phyloP scores from a whole-genome alignment of 306 rosid species.

The Boehmeria nivea region DNA sequence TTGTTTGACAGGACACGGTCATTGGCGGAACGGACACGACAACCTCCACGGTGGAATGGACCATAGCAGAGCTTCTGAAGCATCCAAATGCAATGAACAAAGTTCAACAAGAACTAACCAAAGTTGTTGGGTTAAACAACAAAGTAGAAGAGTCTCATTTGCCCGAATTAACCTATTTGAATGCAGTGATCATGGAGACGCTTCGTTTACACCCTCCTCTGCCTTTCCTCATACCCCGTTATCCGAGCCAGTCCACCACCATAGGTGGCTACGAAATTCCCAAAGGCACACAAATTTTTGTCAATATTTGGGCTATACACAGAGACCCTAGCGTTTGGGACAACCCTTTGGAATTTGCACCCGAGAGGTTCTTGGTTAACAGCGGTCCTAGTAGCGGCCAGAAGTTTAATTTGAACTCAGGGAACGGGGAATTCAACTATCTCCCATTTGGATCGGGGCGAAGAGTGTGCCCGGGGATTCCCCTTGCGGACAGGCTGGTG shows the following conservation, averaged over 20 bases:
- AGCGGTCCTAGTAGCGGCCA: too few relatives aligned
- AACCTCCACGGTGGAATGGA: constrained; percentile 60
- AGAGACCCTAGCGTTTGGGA: too few relatives aligned
- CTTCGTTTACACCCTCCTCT: constrained; percentile 53
- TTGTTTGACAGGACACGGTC: too few relatives aligned
- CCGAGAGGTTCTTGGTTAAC: too few relatives aligned
- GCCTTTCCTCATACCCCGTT: constrained; percentile 51
- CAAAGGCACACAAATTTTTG: constrained; percentile 43
- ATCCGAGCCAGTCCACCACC: constrained; percentile 38
- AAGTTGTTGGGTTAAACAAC: constrained; percentile 38
- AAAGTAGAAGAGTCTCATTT: constrained; percentile 67
- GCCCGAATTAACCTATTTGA: constrained; percentile 41
- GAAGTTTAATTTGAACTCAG: too few relatives aligned
- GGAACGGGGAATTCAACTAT: too few relatives aligned
- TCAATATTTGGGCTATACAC: too few relatives aligned
- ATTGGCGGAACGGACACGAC: constrained; percentile 34
- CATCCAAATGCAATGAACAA: constrained; percentile 37
- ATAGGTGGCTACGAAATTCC: constrained; percentile 64
- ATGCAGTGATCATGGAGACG: constrained; percentile 64
- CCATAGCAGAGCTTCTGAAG: constrained; percentile 50
- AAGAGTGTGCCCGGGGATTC: too few relatives aligned
- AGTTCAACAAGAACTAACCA: constrained; percentile 43
- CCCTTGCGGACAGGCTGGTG: too few relatives aligned
- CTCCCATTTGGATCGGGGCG: too few relatives aligned
- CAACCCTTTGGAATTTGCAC: too few relatives aligned